Percentiles rank a stretch among this genome's conserved stretches.
Evolutionary conservation across 176 grass and related monocot genomes (phyloP).

Genomic region (Bolboschoenus planiculmis): DNA sequence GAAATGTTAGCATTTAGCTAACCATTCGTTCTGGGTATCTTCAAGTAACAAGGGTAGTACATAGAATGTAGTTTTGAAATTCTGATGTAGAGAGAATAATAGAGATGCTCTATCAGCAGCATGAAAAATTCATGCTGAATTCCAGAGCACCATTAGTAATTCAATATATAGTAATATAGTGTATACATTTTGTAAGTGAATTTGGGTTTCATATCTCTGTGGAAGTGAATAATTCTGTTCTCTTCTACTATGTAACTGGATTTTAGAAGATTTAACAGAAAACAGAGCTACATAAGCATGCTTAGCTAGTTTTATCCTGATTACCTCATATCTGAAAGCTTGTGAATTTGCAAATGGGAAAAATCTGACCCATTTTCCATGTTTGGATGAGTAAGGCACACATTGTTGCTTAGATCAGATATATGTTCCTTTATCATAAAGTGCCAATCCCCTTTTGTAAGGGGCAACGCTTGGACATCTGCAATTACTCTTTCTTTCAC

Average conservation of each 20-base stretch:
- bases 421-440: background rate
- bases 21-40: constrained; percentile 1
- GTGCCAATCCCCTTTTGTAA: background rate
- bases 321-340: background rate
- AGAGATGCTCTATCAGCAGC: constrained; percentile 3
- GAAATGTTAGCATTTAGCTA: constrained; percentile 16
- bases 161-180: constrained; percentile 18
- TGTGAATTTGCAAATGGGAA: background rate
- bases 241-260: background rate
- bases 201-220: background rate
- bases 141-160: constrained; percentile 2
- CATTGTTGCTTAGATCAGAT: background rate
- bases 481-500: background rate
- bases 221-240: background rate
- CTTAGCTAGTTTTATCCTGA: background rate
- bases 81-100: constrained; percentile 30
- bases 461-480: background rate
- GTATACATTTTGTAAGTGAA: constrained; percentile 7
- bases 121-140: constrained; percentile 21
- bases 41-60: constrained; percentile 2
- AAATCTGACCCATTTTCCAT: background rate
- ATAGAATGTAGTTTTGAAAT: constrained; percentile 13
- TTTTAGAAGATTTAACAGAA: background rate
- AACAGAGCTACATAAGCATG: background rate
- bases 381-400: background rate